Base-by-base conservation (phyloP, 441 rosid genomes). In the Daphne laureola region DNA sequence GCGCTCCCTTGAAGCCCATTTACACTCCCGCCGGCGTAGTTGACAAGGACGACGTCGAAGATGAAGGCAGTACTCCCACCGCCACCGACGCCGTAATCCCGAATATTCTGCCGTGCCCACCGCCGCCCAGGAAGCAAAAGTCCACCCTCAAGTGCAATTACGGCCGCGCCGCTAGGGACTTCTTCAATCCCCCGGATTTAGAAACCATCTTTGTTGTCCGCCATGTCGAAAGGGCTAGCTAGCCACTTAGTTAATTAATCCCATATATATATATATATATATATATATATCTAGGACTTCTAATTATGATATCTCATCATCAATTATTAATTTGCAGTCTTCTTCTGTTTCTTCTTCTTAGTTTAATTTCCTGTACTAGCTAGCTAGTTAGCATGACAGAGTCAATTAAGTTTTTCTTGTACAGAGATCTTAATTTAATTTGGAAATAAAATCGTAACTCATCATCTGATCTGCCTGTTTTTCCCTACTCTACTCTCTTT, bases 111-210 rank as follows among this genome's bases (percentile, higher is more conserved):
- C 58, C 73, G 17, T 85, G 94, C 45, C 98, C 98, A 13, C 80
- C 86, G n/a, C 77, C 98, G 11, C 98, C 96, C 1, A 83, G 79
- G 87, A 90, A 90, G 72, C 62, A 83, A 38, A 85, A 80, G 47
- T 59, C 96, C 16, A 55, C 87, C 16, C 62, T 53, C 54, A 85
- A 82, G 63, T 84, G 85, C 55, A 82, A 73, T 49, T 74, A 66
- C 46, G 71, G 62, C 41, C 57, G 73, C 0, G 70, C 45, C 36
- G 70, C 45, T 31, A 73, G 80, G 59, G 87, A 71, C 58, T 86
- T 81, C 73, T 87, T 90, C 31, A 67, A 68, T 61, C 91, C 97
- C n/a, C 97, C 94, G 14, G 96, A 90, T 59, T 73, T 90, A 63
- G 98, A 90, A 67, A 71, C 79, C 45, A 82, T 83, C 53, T 90